These are phyloP conservation scores for Patellaria atrata DNA, from an alignment of 495 filamentous ascomycete species.

Conservation along the genomic window DNA sequence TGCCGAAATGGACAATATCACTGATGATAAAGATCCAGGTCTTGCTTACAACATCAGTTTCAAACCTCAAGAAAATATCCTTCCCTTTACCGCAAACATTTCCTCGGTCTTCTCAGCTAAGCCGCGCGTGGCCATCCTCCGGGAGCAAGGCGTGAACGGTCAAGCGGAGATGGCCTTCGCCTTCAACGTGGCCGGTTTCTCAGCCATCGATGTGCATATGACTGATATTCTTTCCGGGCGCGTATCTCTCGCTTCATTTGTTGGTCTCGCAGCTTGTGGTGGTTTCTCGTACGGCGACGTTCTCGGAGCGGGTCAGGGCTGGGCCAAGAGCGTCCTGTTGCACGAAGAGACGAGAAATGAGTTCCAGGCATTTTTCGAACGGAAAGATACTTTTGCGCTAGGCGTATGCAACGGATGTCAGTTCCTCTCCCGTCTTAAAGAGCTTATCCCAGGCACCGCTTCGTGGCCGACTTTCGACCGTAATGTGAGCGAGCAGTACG, in stretches of 20 bases:
- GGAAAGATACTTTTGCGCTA: slow-evolving; percentile 79
- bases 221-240: slow-evolving; percentile 72
- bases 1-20: slow-evolving; percentile 62
- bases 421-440: slow-evolving; percentile 73
- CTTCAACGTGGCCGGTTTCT: slow-evolving; percentile 82
- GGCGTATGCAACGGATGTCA: slow-evolving; percentile 98
- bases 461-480: slow-evolving; percentile 80
- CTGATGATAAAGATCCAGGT: slow-evolving; percentile 66
- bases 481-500: slow-evolving; percentile 83
- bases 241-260: slow-evolving; percentile 62
- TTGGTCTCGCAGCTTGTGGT: slow-evolving; percentile 83
- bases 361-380: slow-evolving; percentile 75
- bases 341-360: slow-evolving; percentile 61
- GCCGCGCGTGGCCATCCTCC: slow-evolving; percentile 82
- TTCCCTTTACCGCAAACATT: slow-evolving; percentile 52
- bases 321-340: slow-evolving; percentile 87
- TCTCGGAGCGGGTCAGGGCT: slow-evolving; percentile 84
- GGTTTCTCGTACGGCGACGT: slow-evolving; percentile 98
- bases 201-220: slow-evolving; percentile 92
- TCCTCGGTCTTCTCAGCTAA: slow-evolving; percentile 56
- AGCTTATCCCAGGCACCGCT: slow-evolving; percentile 71
- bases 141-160: slow-evolving; percentile 91
- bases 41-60: slow-evolving; percentile 75
- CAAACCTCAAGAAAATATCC: slow-evolving; percentile 60
- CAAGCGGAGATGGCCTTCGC: slow-evolving; percentile 96